Evolutionary conservation across 2,329 filamentous ascomycete genomes (phyloP).

Genomic region (Hysterium pulicare): DNA sequence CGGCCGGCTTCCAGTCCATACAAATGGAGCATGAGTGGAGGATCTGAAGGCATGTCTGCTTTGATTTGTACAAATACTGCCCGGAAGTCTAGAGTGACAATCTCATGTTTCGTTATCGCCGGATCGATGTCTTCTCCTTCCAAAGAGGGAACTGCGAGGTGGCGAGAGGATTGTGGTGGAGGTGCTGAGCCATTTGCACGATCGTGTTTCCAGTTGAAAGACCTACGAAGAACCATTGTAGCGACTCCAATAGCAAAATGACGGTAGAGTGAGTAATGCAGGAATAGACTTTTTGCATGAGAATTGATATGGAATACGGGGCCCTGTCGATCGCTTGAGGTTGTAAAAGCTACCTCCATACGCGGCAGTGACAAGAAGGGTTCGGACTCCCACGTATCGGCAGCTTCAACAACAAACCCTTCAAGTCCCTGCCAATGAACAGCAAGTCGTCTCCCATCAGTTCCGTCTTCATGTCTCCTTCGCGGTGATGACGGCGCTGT

Average conservation of each 20-base stretch:
- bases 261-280: conserved; percentile 90
- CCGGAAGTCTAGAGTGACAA: conserved; percentile 79
- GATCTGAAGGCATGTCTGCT: conserved; percentile 81
- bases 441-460: conserved; percentile 78
- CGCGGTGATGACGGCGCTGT: conserved; percentile 49
- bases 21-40: conserved; percentile 85
- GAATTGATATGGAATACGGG: conserved; percentile 85
- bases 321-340: conserved; percentile 80
- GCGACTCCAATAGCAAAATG: conserved; percentile 89
- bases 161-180: conserved; percentile 16
- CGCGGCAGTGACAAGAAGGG: conserved; percentile 82
- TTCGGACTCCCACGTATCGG: conserved; percentile 78
- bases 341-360: conserved; percentile 82
- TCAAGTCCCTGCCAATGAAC: conserved; percentile 82
- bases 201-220: conserved; percentile 29
- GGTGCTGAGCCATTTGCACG: conserved; percentile 6
- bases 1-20: conserved; percentile 78
- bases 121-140: conserved; percentile 28
- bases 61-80: conserved; percentile 82
- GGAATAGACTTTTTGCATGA: conserved; percentile 70
- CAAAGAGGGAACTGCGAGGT: conserved; percentile 31
- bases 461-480: conserved; percentile 48
- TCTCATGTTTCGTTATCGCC: conserved; percentile 50
- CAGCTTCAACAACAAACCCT: conserved; percentile 83
- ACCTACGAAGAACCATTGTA: conserved; percentile 61